Evolutionary conservation across 78 protist species (phyloP).

Genomic region (Planoprotostelium fungivorum): DNA sequence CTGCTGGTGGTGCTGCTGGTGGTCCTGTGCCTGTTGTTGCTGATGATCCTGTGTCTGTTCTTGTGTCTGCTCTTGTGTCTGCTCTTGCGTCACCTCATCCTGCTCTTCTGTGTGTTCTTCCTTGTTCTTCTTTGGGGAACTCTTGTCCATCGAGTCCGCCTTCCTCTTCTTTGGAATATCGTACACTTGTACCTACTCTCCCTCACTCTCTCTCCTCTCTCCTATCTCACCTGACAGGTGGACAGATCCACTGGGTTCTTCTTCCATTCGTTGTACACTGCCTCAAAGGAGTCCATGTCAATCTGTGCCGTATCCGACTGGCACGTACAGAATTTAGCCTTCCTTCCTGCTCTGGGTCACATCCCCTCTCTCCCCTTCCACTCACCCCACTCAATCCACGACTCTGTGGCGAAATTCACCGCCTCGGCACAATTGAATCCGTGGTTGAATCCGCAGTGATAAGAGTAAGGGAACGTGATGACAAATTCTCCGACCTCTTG

Average conservation of each 20-base stretch:
- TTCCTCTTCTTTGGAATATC: not conserved
- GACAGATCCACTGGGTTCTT: not conserved
- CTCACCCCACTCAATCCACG: constrained; percentile 71
- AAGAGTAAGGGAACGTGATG: constrained; percentile 86
- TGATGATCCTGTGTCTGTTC: too few relatives aligned
- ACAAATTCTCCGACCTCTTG: constrained; percentile 86
- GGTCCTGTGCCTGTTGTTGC: too few relatives aligned
- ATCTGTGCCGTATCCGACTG: not conserved
- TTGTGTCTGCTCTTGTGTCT: too few relatives aligned
- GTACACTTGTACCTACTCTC: not conserved
- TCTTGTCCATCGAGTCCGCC: not conserved
- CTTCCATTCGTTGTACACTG: not conserved
- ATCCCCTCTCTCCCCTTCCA: not conserved
- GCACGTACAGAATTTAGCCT: not conserved
- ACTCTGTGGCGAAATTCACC: constrained; percentile 78
- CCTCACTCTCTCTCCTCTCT: not conserved
- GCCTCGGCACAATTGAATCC: constrained; percentile 88
- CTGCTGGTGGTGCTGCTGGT: too few relatives aligned
- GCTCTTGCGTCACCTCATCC: not conserved
- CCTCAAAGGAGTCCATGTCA: not conserved
- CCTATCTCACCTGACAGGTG: not conserved
- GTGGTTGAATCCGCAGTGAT: constrained; percentile 86
- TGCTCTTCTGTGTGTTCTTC: not conserved
- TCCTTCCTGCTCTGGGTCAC: not conserved
- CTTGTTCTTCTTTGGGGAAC: not conserved